Evolutionary conservation across 306 rosid genomes (phyloP), one percentile per base, ranked within the genome.

Genomic region (Comarum palustre): DNA sequence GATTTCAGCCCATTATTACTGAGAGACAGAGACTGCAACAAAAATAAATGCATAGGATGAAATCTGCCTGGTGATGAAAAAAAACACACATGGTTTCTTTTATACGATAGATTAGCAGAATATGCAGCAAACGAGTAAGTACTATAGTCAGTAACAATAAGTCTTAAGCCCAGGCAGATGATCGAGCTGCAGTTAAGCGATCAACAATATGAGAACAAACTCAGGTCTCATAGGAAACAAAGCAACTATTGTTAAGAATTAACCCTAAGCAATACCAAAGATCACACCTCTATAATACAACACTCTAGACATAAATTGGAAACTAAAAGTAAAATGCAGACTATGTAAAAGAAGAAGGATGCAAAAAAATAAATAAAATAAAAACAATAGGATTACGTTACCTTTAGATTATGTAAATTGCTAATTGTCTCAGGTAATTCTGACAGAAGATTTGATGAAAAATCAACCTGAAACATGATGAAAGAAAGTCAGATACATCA

Each of bases 401-500:
- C 97, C 98, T 94, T 94, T 83, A 94, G 79, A 73, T 83, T 86
- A 68, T 46, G 80, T 83, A 94, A 81, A 83, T 71, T 79, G 70
- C 90, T 81, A 77, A 88, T 74, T 69, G 92, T 79, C 82, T 89
- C 91, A 9, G 98, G 97, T 88, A 94, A 85, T 66, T 84, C 84
- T 8, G 87, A 82, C 52, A 91, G 83, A 74, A 87, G 82, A 85
- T 94, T 94, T 48, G 94, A 91, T 42, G 98, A 86, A 64, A 94
- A 80, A 80, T 91, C 96, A 80, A 86, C 87, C 97, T 94, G 85
- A 36, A 43, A 69, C 65, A 62, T 19, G 61, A 11, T 10, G 8
- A 69, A 54, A 66, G 29, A 39, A 60, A 69, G 50, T 61, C 67
- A 74, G 63, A 45, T 50, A 29, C 25, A 58, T 48, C 20, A 2